Conservation (phyloP, 2,329 filamentous ascomycete species). For the Hypoxylon sp. region DNA sequence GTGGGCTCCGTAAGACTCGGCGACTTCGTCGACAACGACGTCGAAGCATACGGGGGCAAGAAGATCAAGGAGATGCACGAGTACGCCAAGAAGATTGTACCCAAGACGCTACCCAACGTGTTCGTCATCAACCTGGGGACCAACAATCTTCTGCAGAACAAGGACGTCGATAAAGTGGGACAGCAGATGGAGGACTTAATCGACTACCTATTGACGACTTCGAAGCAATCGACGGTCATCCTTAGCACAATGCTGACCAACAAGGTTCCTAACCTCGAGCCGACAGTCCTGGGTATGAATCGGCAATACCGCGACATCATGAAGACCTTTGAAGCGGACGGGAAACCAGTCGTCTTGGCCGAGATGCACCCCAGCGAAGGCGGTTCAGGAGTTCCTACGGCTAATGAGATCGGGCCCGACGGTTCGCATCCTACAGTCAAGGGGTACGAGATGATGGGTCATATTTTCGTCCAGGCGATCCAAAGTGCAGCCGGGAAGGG, state of each 20-base stretch:
- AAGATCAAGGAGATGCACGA: constrained; percentile 47
- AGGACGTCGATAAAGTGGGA: constrained; percentile 46
- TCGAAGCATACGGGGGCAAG: constrained; percentile 49
- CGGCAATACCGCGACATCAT: constrained; percentile 44
- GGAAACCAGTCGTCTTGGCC: constrained; percentile 48
- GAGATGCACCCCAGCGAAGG: constrained; percentile 48
- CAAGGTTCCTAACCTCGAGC: constrained; percentile 39
- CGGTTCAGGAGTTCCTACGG: constrained; percentile 39
- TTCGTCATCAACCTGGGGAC: constrained; percentile 49
- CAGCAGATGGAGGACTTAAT: constrained; percentile 48
- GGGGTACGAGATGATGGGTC: constrained; percentile 47
- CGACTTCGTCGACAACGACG: constrained; percentile 49
- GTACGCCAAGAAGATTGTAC: constrained; percentile 45
- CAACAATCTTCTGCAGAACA: constrained; percentile 49
- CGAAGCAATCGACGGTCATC: constrained; percentile 45
- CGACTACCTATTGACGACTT: constrained; percentile 45
- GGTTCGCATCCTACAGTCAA: constrained; percentile 46
- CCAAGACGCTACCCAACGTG: constrained; percentile 46
- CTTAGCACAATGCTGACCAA: constrained; percentile 49
- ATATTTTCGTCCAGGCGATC: constrained; percentile 41
- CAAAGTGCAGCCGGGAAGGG: constrained; percentile 40
- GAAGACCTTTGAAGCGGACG: constrained; percentile 41
- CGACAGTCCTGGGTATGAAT: constrained; percentile 45
- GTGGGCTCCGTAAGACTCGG: constrained; percentile 48
- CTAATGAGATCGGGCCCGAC: constrained; percentile 46